These are phyloP conservation scores for Simplicillium aogashimaense DNA, from an alignment of 2,329 filamentous ascomycete species.

Conservation along the genomic window DNA sequence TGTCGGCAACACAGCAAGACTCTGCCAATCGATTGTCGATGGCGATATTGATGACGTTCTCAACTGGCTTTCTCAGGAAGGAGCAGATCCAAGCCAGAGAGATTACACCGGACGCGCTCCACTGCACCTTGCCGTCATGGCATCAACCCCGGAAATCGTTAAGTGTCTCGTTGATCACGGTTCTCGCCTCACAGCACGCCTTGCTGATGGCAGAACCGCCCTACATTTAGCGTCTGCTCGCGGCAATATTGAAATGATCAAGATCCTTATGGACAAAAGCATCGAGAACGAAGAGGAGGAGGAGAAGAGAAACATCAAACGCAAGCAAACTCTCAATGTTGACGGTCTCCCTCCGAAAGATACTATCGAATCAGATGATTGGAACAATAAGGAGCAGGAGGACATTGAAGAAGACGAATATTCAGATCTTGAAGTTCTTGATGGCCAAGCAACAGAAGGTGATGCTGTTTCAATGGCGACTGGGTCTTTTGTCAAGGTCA, in stretches of 20 bases:
- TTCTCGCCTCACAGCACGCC: constrained; percentile 60
- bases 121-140: constrained; percentile 64
- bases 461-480: constrained; percentile 46
- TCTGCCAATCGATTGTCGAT: constrained; percentile 77
- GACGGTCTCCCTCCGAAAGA: constrained; percentile 6
- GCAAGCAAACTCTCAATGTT: constrained; percentile 15
- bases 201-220: constrained; percentile 72
- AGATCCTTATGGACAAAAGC: constrained; percentile 63
- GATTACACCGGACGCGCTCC: constrained; percentile 74
- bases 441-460: constrained; percentile 37
- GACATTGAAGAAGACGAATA: constrained; percentile 21
- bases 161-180: constrained; percentile 61
- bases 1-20: constrained; percentile 63
- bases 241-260: constrained; percentile 60
- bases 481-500: constrained; percentile 66
- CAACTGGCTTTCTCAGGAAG: constrained; percentile 60
- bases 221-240: constrained; percentile 71
- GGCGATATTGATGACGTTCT: constrained; percentile 59
- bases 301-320: constrained; percentile 32
- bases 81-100: constrained; percentile 59
- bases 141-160: constrained; percentile 60
- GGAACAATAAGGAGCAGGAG: constrained; percentile 22
- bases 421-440: constrained; percentile 36
- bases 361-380: constrained; percentile 8
- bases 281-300: constrained; percentile 62